Percentiles rank a stretch among this genome's conserved stretches.
Evolutionary conservation across 2,329 filamentous ascomycete genomes (phyloP).

Genomic region (Lachnellula cervina): DNA sequence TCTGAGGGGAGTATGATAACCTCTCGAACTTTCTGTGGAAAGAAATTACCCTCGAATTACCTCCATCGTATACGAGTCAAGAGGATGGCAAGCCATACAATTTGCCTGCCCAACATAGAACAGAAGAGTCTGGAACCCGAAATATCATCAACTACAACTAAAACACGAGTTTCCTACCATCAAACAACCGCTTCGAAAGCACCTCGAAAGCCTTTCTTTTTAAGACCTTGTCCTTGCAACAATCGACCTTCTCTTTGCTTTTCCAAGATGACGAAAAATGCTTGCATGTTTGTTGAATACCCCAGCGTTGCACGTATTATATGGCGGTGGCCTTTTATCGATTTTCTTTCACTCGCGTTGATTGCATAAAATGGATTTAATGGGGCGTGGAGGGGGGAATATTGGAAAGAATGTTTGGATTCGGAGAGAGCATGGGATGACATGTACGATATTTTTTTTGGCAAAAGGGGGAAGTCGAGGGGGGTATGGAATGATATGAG

Average conservation of each 20-base stretch:
- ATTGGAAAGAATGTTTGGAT: no score
- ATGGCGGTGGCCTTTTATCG: conserved; percentile 6
- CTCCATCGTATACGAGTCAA: no score
- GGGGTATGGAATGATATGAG: no score
- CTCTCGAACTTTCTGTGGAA: background rate
- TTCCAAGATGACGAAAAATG: background rate
- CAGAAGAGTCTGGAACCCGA: background rate
- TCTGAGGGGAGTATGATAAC: conserved; percentile 28
- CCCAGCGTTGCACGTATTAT: conserved; percentile 13
- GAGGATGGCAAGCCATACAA: no score
- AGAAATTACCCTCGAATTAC: no score
- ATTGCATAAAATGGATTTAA: no score
- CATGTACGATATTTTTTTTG: no score
- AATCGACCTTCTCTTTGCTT: background rate
- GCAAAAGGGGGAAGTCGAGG: no score
- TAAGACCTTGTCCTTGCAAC: background rate
- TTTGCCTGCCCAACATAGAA: background rate
- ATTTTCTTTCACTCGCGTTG: background rate
- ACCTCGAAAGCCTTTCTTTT: background rate
- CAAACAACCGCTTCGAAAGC: background rate
- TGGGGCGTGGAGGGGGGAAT: no score
- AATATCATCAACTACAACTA: background rate
- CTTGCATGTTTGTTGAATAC: conserved; percentile 16
- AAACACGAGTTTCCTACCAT: background rate
- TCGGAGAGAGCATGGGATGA: no score